A percentile compares a stretch with the other conserved stretches of the same genome.
These are phyloP conservation scores for Uronychia binucleata DNA, from an alignment of 73 alveolate genomes.

Conservation along the genomic window DNA sequence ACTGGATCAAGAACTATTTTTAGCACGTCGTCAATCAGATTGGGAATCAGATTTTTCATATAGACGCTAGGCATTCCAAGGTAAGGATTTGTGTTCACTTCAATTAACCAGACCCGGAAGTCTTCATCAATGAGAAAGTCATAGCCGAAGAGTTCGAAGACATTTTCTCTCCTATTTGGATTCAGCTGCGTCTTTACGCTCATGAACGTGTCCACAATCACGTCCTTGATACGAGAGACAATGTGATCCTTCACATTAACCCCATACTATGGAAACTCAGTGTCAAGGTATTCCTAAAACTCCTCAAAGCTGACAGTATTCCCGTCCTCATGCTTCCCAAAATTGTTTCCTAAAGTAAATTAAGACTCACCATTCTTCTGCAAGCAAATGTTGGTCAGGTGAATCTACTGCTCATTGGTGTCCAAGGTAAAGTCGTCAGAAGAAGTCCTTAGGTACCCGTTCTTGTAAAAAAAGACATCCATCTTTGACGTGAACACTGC, in stretches of 20 bases:
- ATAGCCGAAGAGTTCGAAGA: slow-evolving; percentile 83
- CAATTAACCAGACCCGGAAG: slow-evolving; percentile 74
- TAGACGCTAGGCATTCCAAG: slow-evolving; percentile 55
- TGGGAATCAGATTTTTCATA: slow-evolving; percentile 64
- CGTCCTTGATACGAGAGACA: slow-evolving; percentile 39
- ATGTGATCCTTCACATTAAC: slow-evolving; percentile 38
- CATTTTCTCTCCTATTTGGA: slow-evolving; percentile 54
- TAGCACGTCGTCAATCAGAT: slow-evolving; percentile 81
- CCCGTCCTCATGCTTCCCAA: slow-evolving; percentile 84
- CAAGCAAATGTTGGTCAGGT: slow-evolving; percentile 85
- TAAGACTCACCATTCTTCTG: slow-evolving; percentile 61
- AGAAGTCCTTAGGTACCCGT: slow-evolving; percentile 64
- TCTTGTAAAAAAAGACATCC: slow-evolving; percentile 47
- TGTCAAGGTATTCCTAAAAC: slow-evolving; percentile 63
- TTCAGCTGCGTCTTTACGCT: slow-evolving; percentile 48
- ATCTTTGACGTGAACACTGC: slow-evolving; percentile 74
- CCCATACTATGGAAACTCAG: slow-evolving; percentile 31
- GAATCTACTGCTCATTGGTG: slow-evolving; percentile 73
- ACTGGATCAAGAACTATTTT: slow-evolving; percentile 70
- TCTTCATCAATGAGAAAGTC: slow-evolving; percentile 86
- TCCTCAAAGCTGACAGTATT: slow-evolving; percentile 79
- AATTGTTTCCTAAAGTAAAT: slow-evolving; percentile 44
- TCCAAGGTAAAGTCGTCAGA: slow-evolving; percentile 49
- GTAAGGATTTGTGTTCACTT: slow-evolving; percentile 81
- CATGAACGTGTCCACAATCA: slow-evolving; percentile 42